A percentile compares a stretch with the other conserved stretches of the same genome.
These are phyloP conservation scores for Trypanosoma congolense DNA, from an alignment of 208 protist species.

Conservation along the genomic window DNA sequence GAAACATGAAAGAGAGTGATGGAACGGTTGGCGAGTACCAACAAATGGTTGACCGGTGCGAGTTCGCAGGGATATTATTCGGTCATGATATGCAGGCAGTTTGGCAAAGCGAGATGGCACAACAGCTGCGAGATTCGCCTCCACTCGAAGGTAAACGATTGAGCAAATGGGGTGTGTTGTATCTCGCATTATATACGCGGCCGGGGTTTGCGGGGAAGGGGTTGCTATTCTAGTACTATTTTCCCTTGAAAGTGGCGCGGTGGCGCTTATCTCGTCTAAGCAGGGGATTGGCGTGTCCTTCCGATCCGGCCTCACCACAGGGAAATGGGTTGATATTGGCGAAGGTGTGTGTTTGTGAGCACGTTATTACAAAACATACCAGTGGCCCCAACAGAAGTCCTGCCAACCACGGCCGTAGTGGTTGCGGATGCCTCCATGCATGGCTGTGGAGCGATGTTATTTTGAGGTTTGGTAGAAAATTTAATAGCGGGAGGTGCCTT, in stretches of 20 bases:
- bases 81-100: background rate
- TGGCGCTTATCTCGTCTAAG: background rate
- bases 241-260: background rate
- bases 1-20: background rate
- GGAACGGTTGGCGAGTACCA: background rate
- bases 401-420: background rate
- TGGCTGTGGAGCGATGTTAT: no score
- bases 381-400: background rate
- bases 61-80: slow-evolving; percentile 4
- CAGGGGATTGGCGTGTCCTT: background rate
- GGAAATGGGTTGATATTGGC: background rate
- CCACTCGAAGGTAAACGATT: background rate
- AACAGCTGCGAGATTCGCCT: background rate
- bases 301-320: background rate
- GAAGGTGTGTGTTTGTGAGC: background rate
- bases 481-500: no score
- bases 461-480: no score
- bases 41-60: background rate
- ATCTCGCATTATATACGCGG: background rate
- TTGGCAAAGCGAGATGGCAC: background rate
- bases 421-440: background rate
- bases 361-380: background rate
- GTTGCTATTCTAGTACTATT: background rate
- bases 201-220: background rate
- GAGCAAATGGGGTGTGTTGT: background rate